Conservation (phyloP, 257 asterid genomes). For the Gentiana macrophylla region DNA sequence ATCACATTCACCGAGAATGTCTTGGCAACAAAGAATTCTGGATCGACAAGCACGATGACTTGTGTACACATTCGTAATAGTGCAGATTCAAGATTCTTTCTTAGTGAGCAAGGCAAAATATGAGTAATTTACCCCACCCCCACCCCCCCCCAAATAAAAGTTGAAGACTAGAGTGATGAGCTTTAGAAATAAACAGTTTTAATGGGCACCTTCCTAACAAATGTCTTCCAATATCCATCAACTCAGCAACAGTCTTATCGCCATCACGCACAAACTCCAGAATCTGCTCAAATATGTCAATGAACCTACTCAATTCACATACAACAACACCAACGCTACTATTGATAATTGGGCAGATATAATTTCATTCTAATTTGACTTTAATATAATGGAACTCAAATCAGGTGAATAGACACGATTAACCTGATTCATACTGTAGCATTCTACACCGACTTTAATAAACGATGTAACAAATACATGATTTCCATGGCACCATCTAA, state of each 20-base stretch:
- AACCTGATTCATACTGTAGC: too few species aligned
- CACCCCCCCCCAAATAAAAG: too few species aligned
- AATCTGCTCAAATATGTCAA: constrained; percentile 27
- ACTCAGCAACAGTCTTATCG: constrained; percentile 60
- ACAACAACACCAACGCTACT: not conserved
- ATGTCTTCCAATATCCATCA: constrained; percentile 88
- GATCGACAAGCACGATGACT: too few species aligned
- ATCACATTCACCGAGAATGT: too few species aligned
- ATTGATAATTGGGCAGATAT: not conserved
- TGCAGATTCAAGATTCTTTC: not conserved
- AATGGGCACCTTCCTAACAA: constrained; percentile 67
- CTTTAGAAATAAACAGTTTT: not conserved
- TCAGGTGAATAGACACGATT: too few species aligned
- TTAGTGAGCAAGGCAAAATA: not conserved
- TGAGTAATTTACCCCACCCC: not conserved
- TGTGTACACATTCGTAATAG: too few species aligned
- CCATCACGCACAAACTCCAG: constrained; percentile 89
- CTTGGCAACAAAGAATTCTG: too few species aligned
- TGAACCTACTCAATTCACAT: not conserved
- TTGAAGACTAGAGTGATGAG: not conserved
- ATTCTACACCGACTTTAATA: too few species aligned
- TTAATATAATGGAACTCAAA: not conserved
- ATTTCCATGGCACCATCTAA: too few species aligned
- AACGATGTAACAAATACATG: too few species aligned
- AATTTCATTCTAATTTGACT: not conserved